phyloP scores from a whole-genome alignment of 495 filamentous ascomycete species.

The Chaetomium cochliodes region DNA sequence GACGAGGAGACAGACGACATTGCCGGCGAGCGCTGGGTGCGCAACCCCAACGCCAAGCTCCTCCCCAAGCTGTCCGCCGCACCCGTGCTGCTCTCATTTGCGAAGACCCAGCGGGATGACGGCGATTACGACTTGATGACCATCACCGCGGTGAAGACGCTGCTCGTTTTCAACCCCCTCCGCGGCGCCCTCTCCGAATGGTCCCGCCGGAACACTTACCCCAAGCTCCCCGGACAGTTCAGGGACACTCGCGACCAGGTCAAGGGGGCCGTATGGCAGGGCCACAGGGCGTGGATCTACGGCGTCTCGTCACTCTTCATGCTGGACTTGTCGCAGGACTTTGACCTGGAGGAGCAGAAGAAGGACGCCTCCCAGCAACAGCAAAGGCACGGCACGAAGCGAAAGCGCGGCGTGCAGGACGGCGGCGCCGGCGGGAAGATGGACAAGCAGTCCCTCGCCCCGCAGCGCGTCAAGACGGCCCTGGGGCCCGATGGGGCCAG shows the following conservation, averaged over 20 bases:
- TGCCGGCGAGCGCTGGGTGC: slow-evolving; percentile 59
- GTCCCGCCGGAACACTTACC: slow-evolving; percentile 78
- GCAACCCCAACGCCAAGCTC: slow-evolving; percentile 62
- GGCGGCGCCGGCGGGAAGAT: slow-evolving; percentile 61
- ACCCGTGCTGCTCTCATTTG: slow-evolving; percentile 64
- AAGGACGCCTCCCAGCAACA: slow-evolving; percentile 15
- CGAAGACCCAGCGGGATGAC: slow-evolving; percentile 25
- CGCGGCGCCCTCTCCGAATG: slow-evolving; percentile 75
- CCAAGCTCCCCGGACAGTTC: slow-evolving; percentile 71
- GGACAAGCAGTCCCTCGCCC: slow-evolving; percentile 48
- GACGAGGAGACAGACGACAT: slow-evolving; percentile 34
- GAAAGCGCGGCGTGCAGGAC: slow-evolving; percentile 51
- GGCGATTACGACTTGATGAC: slow-evolving; percentile 64
- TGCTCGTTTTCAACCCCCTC: slow-evolving; percentile 73
- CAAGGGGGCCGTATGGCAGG: slow-evolving; percentile 84
- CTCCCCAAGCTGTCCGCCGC: slow-evolving; percentile 73
- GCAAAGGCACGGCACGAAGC: slow-evolving; percentile 49
- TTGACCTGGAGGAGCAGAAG: slow-evolving; percentile 43
- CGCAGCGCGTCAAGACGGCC: slow-evolving; percentile 33
- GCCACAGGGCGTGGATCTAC: slow-evolving; percentile 78
- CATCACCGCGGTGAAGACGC: slow-evolving; percentile 70
- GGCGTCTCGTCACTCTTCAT: slow-evolving; percentile 86
- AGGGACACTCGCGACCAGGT: slow-evolving; percentile 67
- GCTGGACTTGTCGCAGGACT: slow-evolving; percentile 77
- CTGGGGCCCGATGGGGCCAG: slow-evolving; percentile 49